These are phyloP conservation scores for Hyphodiscus sp. DNA, from an alignment of 2,329 filamentous ascomycete species.

Conservation along the genomic window DNA sequence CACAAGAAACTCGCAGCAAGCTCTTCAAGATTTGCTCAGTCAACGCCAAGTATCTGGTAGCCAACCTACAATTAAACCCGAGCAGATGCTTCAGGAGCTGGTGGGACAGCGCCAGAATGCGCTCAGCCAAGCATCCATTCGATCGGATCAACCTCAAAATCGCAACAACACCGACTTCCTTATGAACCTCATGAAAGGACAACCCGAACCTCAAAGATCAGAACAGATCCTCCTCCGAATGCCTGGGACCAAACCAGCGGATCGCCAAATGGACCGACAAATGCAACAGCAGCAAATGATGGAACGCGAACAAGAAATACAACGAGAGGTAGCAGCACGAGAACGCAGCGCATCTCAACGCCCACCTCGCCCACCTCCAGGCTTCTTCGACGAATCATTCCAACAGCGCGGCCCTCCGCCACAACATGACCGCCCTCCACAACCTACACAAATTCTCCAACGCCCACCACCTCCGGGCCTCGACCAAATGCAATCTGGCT, in stretches of 20 bases:
- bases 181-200: conserved; percentile 69
- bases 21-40: conserved; percentile 45
- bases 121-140: conserved; percentile 43
- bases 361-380: conserved; percentile 34
- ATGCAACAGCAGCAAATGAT: conserved; percentile 45
- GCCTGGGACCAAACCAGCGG: conserved; percentile 17
- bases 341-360: conserved; percentile 29
- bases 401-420: conserved; percentile 23
- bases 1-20: conserved; percentile 29
- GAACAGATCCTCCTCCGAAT: conserved; percentile 49
- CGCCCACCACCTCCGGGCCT: conserved; percentile 55
- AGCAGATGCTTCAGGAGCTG: conserved; percentile 56
- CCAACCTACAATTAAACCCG: conserved; percentile 41
- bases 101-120: conserved; percentile 52
- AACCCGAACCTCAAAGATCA: conserved; percentile 42
- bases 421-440: conserved; percentile 34
- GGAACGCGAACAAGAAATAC: conserved; percentile 31
- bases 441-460: conserved; percentile 59
- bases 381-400: conserved; percentile 27
- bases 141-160: conserved; percentile 41
- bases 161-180: conserved; percentile 70
- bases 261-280: conserved; percentile 26
- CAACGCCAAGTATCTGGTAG: conserved; percentile 34
- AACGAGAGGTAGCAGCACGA: conserved; percentile 23
- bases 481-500: conserved; percentile 45